Evolutionary conservation across 768 basidiomycete species (phyloP).

Genomic region (Trametes gibbosa): DNA sequence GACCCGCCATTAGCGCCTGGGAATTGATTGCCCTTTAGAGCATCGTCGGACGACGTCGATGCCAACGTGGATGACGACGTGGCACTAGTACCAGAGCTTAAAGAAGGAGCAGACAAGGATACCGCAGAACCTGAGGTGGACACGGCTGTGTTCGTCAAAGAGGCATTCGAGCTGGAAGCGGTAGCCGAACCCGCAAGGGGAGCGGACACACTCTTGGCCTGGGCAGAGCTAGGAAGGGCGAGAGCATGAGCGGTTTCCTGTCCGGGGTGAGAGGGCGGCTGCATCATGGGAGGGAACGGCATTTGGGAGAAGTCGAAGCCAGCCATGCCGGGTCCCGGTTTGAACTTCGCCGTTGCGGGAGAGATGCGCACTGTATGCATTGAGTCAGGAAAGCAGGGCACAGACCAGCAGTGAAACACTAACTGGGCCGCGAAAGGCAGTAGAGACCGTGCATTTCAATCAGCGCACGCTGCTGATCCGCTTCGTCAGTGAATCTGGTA

Average conservation of each 20-base stretch:
- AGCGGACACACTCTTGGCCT: slow-evolving; percentile 66
- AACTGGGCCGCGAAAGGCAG: slow-evolving; percentile 85
- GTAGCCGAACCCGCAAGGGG: slow-evolving; percentile 51
- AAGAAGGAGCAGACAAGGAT: slow-evolving; percentile 32
- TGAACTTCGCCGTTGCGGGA: slow-evolving; percentile 86
- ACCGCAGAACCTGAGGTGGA: slow-evolving; percentile 44
- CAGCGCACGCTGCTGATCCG: slow-evolving; percentile 85
- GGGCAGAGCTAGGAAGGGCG: slow-evolving; percentile 43
- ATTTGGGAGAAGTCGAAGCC: slow-evolving; percentile 40
- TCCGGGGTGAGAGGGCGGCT: slow-evolving; percentile 18
- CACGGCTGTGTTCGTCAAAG: slow-evolving; percentile 23
- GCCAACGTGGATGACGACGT: slow-evolving; percentile 52
- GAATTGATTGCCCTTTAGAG: slow-evolving; percentile 46
- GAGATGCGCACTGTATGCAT: slow-evolving; percentile 76
- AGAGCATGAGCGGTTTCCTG: slow-evolving; percentile 47
- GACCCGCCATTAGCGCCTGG: slow-evolving; percentile 28
- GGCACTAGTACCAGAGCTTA: slow-evolving; percentile 38
- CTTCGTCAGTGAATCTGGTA: slow-evolving; percentile 80
- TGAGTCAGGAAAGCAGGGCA: slow-evolving; percentile 21
- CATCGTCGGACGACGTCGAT: slow-evolving; percentile 51
- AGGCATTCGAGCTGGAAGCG: slow-evolving; percentile 21
- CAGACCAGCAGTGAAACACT: slow-evolving; percentile 29
- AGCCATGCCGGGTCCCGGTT: slow-evolving; percentile 47
- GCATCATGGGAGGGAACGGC: slow-evolving; percentile 38
- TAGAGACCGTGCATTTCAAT: slow-evolving; percentile 92